Evolutionary conservation across 192 early-diverging fungal genomes (phyloP).

Genomic region (Backusella westeae): DNA sequence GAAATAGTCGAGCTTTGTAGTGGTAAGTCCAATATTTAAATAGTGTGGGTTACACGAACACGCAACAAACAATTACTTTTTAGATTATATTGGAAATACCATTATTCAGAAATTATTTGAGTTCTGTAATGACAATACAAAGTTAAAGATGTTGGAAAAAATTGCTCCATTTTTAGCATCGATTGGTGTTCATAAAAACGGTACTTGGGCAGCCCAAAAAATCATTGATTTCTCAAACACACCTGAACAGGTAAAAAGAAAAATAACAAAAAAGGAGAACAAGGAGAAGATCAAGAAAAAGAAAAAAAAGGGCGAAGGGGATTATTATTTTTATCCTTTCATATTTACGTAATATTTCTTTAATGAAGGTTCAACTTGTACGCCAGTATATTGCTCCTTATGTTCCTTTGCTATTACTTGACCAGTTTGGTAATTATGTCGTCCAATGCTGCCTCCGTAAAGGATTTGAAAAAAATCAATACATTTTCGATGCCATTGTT

Average conservation of each 20-base stretch:
- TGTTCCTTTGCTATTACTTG: conserved; percentile 86
- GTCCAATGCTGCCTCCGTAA: conserved; percentile 94
- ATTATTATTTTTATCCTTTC: not conserved
- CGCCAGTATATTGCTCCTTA: conserved; percentile 62
- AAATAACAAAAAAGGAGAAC: not conserved
- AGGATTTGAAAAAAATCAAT: conserved; percentile 79
- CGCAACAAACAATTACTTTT: not conserved
- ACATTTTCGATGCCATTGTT: conserved; percentile 93
- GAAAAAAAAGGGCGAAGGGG: not conserved
- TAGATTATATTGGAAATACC: conserved; percentile 96
- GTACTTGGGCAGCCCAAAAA: conserved; percentile 98
- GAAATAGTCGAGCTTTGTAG: conserved; percentile 91
- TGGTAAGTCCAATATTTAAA: conserved; percentile 48
- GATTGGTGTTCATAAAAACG: conserved; percentile 98
- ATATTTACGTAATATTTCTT: not conserved
- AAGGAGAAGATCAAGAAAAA: not conserved
- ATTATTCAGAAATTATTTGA: conserved; percentile 95
- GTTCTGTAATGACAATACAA: conserved; percentile 66
- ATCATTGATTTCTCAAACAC: conserved; percentile 90
- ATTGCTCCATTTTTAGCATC: conserved; percentile 86
- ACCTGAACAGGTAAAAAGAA: conserved; percentile 50
- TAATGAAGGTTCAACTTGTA: conserved; percentile 51
- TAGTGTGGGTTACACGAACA: not conserved
- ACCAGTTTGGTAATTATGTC: conserved; percentile 99
- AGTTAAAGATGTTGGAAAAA: conserved; percentile 69